Evolutionary conservation across 495 filamentous ascomycete genomes (phyloP), one percentile per base, ranked within the genome.

Genomic region (Umbilicaria muhlenbergii): DNA sequence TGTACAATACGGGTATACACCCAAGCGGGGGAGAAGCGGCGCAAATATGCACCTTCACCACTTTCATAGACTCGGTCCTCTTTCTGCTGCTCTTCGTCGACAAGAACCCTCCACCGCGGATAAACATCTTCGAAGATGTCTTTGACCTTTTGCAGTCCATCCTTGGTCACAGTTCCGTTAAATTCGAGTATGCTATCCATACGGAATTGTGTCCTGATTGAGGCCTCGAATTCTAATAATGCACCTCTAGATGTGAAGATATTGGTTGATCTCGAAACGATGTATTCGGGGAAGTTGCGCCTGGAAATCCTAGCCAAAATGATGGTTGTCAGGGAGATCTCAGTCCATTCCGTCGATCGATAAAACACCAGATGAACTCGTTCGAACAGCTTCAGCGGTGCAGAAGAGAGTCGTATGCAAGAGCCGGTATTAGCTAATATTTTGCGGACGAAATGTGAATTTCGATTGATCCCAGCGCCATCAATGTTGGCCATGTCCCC

Each of bases 351-450:
- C 0, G 88, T 93, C 21, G 88, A 95, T 28, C 88, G 72, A 55
- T 95, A 95, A 56, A 94, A 96, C 39, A 98, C 88, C 6, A 98
- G 63, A 61, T 96, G 89, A 1, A 95, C 85, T 28, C 91, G 75
- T 55, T 94, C 87, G 52, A 98, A 98, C 4, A 98, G 71, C 45
- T 76, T 81, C 44, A 85, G 73, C n/a, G 78, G 71, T 7, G 77
- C 65, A 1, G 77, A 58, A 1, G 85, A 78, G 13, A 98, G 78
- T 34, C 89, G 68, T 39, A 95, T 81, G 44, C 86, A 87, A 31
- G 83, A 76, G 0, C 91, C 91, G 3, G 84, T 86, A 32, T 74
- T 77, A 45, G 74, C 69, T 43, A 94, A 55, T 34, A 95, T 93
- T 58, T 89, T 95, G 37, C 67, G 64, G 6, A 79, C 55, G 50